These are phyloP conservation scores for Chlorella sp. DNA, from an alignment of 139 green algal genomes.

Conservation along the genomic window DNA sequence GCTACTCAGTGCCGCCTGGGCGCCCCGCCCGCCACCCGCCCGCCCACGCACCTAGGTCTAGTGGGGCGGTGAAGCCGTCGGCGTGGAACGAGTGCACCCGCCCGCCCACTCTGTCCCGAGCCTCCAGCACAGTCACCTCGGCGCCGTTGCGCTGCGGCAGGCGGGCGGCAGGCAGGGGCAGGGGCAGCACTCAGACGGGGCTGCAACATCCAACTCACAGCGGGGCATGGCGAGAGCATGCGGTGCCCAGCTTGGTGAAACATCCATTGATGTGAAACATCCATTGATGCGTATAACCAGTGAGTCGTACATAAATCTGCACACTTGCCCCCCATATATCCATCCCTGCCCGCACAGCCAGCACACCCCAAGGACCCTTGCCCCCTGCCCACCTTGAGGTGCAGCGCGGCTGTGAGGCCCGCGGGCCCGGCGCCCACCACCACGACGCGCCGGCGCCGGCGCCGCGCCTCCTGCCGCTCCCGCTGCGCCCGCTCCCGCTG, in stretches of 20 bases:
- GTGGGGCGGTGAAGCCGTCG: slow-evolving; percentile 61
- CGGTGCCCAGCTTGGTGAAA: too few relatives aligned
- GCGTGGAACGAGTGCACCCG: slow-evolving; percentile 71
- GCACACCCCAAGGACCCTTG: too few relatives aligned
- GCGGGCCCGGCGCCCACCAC: slow-evolving; percentile 85
- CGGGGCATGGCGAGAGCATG: not conserved
- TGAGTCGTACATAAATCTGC: too few relatives aligned
- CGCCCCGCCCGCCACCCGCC: too few relatives aligned
- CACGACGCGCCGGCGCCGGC: slow-evolving; percentile 53
- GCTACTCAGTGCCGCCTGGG: too few relatives aligned
- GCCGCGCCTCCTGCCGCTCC: slow-evolving; percentile 23
- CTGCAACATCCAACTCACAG: not conserved
- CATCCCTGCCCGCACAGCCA: too few relatives aligned
- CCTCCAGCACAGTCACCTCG: slow-evolving; percentile 85
- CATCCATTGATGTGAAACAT: too few relatives aligned
- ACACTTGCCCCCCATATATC: too few relatives aligned
- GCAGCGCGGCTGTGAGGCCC: slow-evolving; percentile 76
- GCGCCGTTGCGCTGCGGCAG: slow-evolving; percentile 57
- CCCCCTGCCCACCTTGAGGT: slow-evolving; percentile 67
- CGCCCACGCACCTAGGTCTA: slow-evolving; percentile 71
- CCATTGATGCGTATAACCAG: too few relatives aligned
- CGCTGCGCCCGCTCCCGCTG: slow-evolving; percentile 26
- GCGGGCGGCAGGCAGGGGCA: not conserved
- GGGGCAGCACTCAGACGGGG: too few relatives aligned
- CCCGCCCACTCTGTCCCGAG: slow-evolving; percentile 77